Conservation (phyloP, 2,329 filamentous ascomycete species). For the Coleophoma crateriformis region DNA sequence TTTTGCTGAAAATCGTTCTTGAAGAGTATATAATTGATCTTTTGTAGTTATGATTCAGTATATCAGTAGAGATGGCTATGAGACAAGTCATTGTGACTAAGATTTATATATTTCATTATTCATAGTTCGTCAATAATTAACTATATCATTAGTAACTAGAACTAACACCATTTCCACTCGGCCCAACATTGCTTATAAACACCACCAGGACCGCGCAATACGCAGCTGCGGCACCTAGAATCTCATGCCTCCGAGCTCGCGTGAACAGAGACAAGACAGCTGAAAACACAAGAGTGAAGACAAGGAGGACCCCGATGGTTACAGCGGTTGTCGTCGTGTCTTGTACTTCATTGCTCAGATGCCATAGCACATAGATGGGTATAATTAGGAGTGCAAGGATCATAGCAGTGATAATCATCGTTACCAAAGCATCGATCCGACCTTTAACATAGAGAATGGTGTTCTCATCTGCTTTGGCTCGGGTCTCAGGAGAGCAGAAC, state of each 20-base stretch:
- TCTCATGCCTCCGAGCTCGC: conserved; percentile 1
- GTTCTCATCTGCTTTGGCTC: not conserved
- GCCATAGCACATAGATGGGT: conserved; percentile 12
- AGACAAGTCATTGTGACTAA: not conserved
- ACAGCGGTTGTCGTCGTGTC: conserved; percentile 3
- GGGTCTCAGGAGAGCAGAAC: conserved; percentile 6
- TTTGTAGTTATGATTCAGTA: too few species aligned
- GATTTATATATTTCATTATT: not conserved
- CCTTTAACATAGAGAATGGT: conserved; percentile 5
- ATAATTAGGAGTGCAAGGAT: conserved; percentile 12
- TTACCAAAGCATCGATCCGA: conserved; percentile 6
- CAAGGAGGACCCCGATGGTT: conserved; percentile 12
- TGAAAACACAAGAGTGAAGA: conserved; percentile 6
- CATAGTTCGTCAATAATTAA: not conserved
- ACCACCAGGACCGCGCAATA: conserved; percentile 5
- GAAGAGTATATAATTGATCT: too few species aligned
- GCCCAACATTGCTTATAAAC: conserved; percentile 1
- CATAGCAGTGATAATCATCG: conserved; percentile 2
- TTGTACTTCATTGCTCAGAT: conserved; percentile 2
- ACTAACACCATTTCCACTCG: not conserved
- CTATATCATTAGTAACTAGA: not conserved
- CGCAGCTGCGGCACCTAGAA: conserved; percentile 2
- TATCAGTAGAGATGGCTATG: too few species aligned
- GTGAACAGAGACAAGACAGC: not conserved
- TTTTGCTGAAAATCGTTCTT: too few species aligned